Percentiles rank a stretch among this genome's conserved stretches.
phyloP scores from a whole-genome alignment of 148 eudicot species.

The Camellia japonica region DNA sequence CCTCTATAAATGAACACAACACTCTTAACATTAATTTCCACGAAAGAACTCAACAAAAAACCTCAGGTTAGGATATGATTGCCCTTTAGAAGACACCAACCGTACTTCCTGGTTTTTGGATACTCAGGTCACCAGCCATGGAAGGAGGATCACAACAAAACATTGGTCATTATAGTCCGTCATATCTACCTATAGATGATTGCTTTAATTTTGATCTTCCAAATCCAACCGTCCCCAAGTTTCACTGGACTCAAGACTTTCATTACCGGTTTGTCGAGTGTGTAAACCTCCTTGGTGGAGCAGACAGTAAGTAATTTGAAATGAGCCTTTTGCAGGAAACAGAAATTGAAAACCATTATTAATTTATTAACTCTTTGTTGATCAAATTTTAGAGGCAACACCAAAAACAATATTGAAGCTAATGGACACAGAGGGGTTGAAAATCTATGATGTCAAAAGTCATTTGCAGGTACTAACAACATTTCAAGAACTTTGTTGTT shows the following conservation, averaged over 20 bases:
- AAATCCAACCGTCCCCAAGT: neutral
- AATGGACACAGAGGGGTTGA: slow-evolving; percentile 80
- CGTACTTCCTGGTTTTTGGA: slow-evolving; percentile 20
- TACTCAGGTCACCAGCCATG: neutral
- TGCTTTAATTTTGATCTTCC: neutral
- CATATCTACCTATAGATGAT: neutral
- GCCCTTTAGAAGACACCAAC: slow-evolving; percentile 20
- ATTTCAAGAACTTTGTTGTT: neutral
- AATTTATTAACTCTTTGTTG: neutral
- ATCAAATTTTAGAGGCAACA: slow-evolving; percentile 64
- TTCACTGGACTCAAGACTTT: slow-evolving; percentile 72
- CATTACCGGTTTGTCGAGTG: slow-evolving; percentile 84
- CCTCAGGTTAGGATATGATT: slow-evolving; percentile 19
- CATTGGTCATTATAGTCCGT: neutral
- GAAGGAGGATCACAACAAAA: neutral
- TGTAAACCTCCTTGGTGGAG: slow-evolving; percentile 73
- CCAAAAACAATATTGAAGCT: slow-evolving; percentile 88
- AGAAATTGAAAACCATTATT: neutral
- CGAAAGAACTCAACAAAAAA: neutral
- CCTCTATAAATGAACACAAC: neutral
- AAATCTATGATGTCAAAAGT: slow-evolving; percentile 88
- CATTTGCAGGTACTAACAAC: slow-evolving; percentile 73
- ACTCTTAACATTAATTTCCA: slow-evolving; percentile 5
- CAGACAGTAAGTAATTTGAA: slow-evolving; percentile 61
- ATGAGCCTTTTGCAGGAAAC: neutral